A percentile compares a stretch with the other conserved stretches of the same genome.
phyloP scores from a whole-genome alignment of 2,329 filamentous ascomycete genomes.

The Fusarium musae region DNA sequence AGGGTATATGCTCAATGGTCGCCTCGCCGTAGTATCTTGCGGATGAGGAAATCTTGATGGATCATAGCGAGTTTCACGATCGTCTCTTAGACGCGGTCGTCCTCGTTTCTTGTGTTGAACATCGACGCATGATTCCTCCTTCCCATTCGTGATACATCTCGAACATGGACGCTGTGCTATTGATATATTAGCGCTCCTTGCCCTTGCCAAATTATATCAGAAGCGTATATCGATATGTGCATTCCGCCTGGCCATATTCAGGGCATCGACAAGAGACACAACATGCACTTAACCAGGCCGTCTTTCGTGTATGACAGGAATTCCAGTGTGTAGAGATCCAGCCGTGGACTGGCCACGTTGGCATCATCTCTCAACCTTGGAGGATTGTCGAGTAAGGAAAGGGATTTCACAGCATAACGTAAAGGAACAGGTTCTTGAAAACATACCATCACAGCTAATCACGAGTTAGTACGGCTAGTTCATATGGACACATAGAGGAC shows the following conservation, averaged over 20 bases:
- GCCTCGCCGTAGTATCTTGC: constrained; percentile 58
- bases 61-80: constrained; percentile 70
- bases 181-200: constrained; percentile 46
- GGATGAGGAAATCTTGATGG: constrained; percentile 58
- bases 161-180: constrained; percentile 81
- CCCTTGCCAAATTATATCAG: not conserved
- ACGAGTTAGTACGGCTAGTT: constrained; percentile 21
- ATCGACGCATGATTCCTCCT: constrained; percentile 83
- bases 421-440: constrained; percentile 26
- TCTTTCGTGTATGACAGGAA: not conserved
- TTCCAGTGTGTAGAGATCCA: not conserved
- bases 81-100: constrained; percentile 79
- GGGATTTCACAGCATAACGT: not conserved
- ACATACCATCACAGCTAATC: constrained; percentile 72
- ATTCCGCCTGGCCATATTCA: not conserved
- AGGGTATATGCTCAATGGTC: constrained; percentile 63
- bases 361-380: not conserved
- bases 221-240: not conserved
- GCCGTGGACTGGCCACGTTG: not conserved
- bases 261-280: not conserved
- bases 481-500: not conserved
- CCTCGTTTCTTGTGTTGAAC: constrained; percentile 89
- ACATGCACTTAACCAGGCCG: not conserved
- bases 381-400: not conserved
- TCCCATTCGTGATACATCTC: constrained; percentile 80